Percentiles rank a stretch among this genome's conserved stretches.
Evolutionary conservation across 192 early-diverging fungal species (phyloP).

Genomic region (Coemansia sp.): DNA sequence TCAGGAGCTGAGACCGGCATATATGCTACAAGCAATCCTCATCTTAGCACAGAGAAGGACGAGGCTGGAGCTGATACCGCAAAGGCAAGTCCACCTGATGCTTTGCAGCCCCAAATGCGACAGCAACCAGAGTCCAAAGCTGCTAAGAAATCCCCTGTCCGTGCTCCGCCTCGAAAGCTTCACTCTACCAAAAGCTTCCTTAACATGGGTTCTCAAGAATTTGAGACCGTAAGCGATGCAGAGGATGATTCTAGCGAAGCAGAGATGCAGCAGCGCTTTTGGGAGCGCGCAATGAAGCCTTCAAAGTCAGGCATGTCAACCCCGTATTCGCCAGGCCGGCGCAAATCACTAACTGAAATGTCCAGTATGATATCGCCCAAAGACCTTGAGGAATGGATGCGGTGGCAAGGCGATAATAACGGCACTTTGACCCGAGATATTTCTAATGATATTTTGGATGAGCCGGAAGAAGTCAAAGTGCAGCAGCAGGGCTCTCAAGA

Average conservation of each 20-base stretch:
- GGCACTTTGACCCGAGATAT: not conserved
- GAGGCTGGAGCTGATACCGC: too few relatives aligned
- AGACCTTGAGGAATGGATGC: constrained; percentile 52
- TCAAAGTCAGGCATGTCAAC: constrained; percentile 38
- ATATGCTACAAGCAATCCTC: too few relatives aligned
- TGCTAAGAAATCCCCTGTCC: not conserved
- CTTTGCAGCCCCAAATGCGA: too few relatives aligned
- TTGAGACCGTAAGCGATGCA: constrained; percentile 36
- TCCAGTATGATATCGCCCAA: constrained; percentile 40
- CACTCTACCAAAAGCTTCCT: constrained; percentile 24
- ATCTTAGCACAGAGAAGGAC: too few relatives aligned
- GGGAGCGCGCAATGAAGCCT: constrained; percentile 50
- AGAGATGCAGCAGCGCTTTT: constrained; percentile 40
- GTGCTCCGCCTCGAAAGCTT: constrained; percentile 23
- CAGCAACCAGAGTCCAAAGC: not conserved
- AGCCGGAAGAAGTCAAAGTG: not conserved
- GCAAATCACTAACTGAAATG: constrained; percentile 43
- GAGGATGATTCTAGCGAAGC: constrained; percentile 34
- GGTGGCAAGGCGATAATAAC: constrained; percentile 33
- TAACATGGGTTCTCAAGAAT: constrained; percentile 22
- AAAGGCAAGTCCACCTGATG: too few relatives aligned
- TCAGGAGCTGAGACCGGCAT: not conserved
- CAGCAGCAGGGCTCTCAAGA: constrained; percentile 1
- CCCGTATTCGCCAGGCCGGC: constrained; percentile 43
- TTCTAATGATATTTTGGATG: not conserved